These are phyloP conservation scores for Trichoderma breve DNA, from an alignment of 2,329 filamentous ascomycete genomes.

Conservation along the genomic window DNA sequence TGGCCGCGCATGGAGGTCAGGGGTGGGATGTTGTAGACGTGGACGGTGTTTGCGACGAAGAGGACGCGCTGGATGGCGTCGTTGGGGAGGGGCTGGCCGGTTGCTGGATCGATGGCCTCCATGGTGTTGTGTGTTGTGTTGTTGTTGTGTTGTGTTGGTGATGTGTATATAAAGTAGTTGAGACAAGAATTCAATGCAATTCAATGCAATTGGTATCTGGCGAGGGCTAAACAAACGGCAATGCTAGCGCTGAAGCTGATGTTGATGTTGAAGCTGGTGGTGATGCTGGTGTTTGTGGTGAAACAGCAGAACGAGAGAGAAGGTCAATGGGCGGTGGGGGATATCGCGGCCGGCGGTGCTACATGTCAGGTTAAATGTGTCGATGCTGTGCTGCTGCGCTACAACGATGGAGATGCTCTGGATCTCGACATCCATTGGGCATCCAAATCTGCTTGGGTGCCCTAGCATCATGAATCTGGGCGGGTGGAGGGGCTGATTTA, in stretches of 20 bases:
- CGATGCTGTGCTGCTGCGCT: not conserved
- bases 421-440: constrained; percentile 11
- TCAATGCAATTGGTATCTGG: not conserved
- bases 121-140: constrained; percentile 39
- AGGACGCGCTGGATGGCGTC: constrained; percentile 84
- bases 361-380: not conserved
- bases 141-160: not conserved
- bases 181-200: not conserved
- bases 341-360: constrained; percentile 22
- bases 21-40: constrained; percentile 86
- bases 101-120: constrained; percentile 68
- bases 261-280: not conserved
- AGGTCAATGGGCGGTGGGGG: not conserved
- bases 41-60: constrained; percentile 70
- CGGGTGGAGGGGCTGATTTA: constrained; percentile 3
- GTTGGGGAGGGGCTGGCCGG: constrained; percentile 63
- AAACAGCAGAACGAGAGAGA: not conserved
- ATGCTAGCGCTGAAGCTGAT: no score
- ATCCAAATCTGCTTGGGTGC: not conserved
- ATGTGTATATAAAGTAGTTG: not conserved
- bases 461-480: not conserved
- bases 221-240: not conserved
- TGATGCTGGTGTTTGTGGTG: not conserved
- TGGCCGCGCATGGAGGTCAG: constrained; percentile 76
- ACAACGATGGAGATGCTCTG: not conserved